These are phyloP conservation scores for Bruguiera gymnorhiza DNA, from an alignment of 345 rosid species.

Conservation along the genomic window DNA sequence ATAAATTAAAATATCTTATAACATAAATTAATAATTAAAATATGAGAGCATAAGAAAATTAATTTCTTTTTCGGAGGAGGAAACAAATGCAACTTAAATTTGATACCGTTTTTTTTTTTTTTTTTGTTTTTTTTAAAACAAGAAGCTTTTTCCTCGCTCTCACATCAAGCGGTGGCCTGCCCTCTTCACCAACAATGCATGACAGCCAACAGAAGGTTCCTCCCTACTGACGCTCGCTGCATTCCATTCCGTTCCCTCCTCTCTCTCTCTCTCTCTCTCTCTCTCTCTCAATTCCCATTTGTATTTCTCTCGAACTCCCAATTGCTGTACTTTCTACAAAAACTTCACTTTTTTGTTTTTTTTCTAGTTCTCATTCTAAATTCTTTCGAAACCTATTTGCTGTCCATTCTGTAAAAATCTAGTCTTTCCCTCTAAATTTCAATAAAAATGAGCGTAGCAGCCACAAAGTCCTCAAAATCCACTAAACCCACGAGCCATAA, in stretches of 20 bases:
- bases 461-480: slow-evolving; percentile 45
- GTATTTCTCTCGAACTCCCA: too few species aligned
- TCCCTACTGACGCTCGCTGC: not conserved
- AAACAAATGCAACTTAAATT: too few species aligned
- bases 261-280: too few species aligned
- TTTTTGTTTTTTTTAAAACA: too few species aligned
- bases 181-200: not conserved
- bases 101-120: too few species aligned
- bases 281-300: not conserved
- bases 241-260: not conserved
- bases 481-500: slow-evolving; percentile 24
- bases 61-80: too few species aligned
- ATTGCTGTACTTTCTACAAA: not conserved
- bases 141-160: too few species aligned
- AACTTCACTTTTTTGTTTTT: not conserved
- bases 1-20: too few species aligned
- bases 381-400: not conserved
- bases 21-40: too few species aligned
- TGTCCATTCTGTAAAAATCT: not conserved
- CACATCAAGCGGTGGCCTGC: not conserved
- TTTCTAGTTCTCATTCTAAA: not conserved
- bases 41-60: too few species aligned
- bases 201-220: not conserved
- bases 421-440: not conserved
- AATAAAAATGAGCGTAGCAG: slow-evolving; percentile 46